Conservation (phyloP, 257 asterid genomes). For the Fraxinus cuspidata region DNA sequence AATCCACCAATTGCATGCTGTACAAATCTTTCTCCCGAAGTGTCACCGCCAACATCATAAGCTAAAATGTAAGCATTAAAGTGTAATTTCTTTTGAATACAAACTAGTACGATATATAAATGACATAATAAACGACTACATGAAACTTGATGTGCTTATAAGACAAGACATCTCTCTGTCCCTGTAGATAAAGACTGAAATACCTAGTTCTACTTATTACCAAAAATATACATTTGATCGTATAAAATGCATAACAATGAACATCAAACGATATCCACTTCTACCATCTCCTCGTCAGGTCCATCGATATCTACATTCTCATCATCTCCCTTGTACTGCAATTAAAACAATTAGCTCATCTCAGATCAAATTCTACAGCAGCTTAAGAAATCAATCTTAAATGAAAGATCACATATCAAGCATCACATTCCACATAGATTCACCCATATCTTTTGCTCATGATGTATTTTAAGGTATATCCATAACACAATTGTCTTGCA, state of each 20-base stretch:
- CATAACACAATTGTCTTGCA: not conserved
- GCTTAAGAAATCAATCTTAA: not conserved
- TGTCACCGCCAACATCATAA: not conserved
- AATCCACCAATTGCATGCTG: not conserved
- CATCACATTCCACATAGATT: not conserved
- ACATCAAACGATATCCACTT: conserved; percentile 69
- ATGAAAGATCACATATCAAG: not conserved
- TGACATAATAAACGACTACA: not conserved
- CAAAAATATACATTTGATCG: conserved; percentile 13
- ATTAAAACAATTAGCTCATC: conserved; percentile 25
- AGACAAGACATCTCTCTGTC: not conserved
- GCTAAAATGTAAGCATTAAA: not conserved
- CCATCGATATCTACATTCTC: conserved; percentile 57
- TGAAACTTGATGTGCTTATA: not conserved
- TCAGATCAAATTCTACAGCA: conserved; percentile 21
- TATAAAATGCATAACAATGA: not conserved
- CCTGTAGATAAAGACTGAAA: not conserved
- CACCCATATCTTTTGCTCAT: not conserved
- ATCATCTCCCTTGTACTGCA: conserved; percentile 66
- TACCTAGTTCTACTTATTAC: conserved; percentile 9
- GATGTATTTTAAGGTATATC: not conserved
- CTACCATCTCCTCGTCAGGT: conserved; percentile 59
- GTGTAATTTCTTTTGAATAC: not conserved
- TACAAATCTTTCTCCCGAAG: not conserved
- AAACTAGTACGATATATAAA: not conserved